Evolutionary conservation across 1,284 basidiomycete species (phyloP).

Genomic region (Tilletia caries): DNA sequence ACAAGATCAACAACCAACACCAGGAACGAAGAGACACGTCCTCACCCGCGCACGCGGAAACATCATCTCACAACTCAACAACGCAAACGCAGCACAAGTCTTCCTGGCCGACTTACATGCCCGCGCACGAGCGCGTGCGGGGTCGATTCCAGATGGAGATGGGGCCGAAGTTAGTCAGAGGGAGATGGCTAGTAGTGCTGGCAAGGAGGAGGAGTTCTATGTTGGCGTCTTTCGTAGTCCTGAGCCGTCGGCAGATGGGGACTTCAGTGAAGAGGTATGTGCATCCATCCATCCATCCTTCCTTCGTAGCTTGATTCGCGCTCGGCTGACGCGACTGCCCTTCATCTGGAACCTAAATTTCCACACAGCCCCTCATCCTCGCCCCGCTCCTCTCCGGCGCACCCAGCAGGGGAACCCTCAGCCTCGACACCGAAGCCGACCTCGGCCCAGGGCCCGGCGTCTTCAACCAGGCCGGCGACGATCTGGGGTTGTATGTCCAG

Average conservation of each 20-base stretch:
- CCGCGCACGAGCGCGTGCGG: conserved; percentile 25
- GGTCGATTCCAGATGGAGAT: background rate
- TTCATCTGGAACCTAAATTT: no score
- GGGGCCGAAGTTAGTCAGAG: conserved; percentile 26
- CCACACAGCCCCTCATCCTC: conserved; percentile 13
- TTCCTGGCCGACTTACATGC: conserved; percentile 64
- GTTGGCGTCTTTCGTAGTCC: conserved; percentile 55
- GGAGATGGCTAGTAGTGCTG: conserved; percentile 43
- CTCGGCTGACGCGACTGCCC: no score
- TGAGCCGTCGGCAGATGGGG: conserved; percentile 22
- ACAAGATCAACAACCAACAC: no score
- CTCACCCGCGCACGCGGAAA: conserved; percentile 69
- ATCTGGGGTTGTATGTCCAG: conserved; percentile 27
- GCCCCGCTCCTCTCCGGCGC: conserved; percentile 69
- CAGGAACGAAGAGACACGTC: background rate
- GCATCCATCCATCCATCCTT: background rate
- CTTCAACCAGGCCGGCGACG: conserved; percentile 56
- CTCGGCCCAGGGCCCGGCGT: conserved; percentile 61
- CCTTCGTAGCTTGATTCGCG: no score
- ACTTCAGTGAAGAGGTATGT: conserved; percentile 9
- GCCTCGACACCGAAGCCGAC: conserved; percentile 66
- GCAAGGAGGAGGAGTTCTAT: conserved; percentile 70
- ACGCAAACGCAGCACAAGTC: conserved; percentile 67
- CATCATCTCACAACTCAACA: conserved; percentile 66
- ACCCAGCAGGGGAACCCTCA: conserved; percentile 70